Percentiles rank a stretch among this genome's conserved stretches.
phyloP scores from a whole-genome alignment of 495 filamentous ascomycete genomes.

The Penicillium cosmopolitanum region DNA sequence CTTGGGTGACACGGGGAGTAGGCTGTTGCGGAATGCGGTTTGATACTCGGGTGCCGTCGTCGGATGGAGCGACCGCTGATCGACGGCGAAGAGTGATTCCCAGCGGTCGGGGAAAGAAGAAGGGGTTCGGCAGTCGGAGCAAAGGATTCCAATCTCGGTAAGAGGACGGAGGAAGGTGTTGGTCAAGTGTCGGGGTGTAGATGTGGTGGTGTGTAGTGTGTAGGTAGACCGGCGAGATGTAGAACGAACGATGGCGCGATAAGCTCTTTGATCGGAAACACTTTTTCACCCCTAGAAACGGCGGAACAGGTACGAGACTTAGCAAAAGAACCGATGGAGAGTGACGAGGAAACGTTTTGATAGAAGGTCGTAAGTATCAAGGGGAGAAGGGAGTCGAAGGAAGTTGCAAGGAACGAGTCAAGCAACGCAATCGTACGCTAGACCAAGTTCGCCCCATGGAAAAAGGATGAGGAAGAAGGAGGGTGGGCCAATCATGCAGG shows the following conservation, averaged over 20 bases:
- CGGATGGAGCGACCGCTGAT: slow-evolving; percentile 53
- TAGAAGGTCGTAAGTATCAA: neutral
- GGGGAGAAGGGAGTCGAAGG: slow-evolving; percentile 4
- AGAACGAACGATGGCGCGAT: slow-evolving; percentile 27
- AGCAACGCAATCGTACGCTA: slow-evolving; percentile 19
- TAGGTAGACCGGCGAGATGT: slow-evolving; percentile 7
- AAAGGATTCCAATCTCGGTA: neutral
- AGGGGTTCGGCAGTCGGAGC: neutral
- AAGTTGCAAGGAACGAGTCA: slow-evolving; percentile 13
- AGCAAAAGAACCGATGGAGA: slow-evolving; percentile 10
- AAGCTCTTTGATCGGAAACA: slow-evolving; percentile 27
- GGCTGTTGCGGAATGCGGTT: slow-evolving; percentile 16
- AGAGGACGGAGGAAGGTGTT: neutral
- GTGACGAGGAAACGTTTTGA: slow-evolving; percentile 3
- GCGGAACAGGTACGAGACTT: slow-evolving; percentile 15
- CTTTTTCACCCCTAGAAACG: slow-evolving; percentile 26
- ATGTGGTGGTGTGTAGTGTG: neutral
- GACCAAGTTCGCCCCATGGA: slow-evolving; percentile 25
- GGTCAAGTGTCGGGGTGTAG: slow-evolving; percentile 5
- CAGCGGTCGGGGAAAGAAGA: slow-evolving; percentile 49
- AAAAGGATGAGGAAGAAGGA: slow-evolving; percentile 24
- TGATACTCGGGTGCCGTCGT: slow-evolving; percentile 40
- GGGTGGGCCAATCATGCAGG: slow-evolving; percentile 40
- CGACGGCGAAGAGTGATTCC: slow-evolving; percentile 49
- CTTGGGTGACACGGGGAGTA: slow-evolving; percentile 18